These are phyloP conservation scores for Macrophomina pseudophaseolina DNA, from an alignment of 2,329 filamentous ascomycete genomes.

Conservation along the genomic window DNA sequence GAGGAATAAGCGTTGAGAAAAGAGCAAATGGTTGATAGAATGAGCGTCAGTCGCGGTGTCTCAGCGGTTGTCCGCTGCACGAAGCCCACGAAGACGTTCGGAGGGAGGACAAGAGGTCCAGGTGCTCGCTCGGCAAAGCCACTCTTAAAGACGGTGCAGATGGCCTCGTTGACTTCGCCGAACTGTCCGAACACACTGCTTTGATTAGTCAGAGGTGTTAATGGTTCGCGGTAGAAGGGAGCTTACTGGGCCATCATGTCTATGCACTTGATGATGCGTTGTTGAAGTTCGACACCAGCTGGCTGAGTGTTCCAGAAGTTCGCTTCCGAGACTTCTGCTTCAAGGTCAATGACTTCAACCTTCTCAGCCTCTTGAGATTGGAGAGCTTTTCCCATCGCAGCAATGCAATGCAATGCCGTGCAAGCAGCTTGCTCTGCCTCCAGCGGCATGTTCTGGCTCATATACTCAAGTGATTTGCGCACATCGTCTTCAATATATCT, in stretches of 20 bases:
- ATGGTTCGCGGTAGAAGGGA: neutral
- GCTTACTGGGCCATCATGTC: conserved; percentile 49
- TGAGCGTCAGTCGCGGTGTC: conserved; percentile 69
- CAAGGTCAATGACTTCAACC: conserved; percentile 65
- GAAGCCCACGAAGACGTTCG: conserved; percentile 69
- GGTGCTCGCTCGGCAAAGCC: conserved; percentile 77
- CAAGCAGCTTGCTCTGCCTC: conserved; percentile 51
- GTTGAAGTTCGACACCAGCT: conserved; percentile 51
- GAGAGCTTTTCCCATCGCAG: conserved; percentile 72
- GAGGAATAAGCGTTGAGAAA: conserved; percentile 55
- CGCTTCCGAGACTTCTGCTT: conserved; percentile 52
- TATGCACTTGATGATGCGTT: conserved; percentile 58
- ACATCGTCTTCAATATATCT: conserved; percentile 60
- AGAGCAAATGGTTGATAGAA: conserved; percentile 74
- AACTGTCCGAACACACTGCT: conserved; percentile 58
- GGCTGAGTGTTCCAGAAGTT: conserved; percentile 59
- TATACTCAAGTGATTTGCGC: conserved; percentile 29
- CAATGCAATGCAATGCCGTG: conserved; percentile 69
- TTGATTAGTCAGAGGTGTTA: conserved; percentile 3
- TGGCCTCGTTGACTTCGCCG: conserved; percentile 72
- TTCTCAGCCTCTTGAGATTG: conserved; percentile 67
- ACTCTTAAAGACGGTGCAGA: conserved; percentile 72
- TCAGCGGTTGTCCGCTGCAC: conserved; percentile 63
- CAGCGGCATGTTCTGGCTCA: conserved; percentile 31
- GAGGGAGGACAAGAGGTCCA: conserved; percentile 77